Percentiles rank a stretch among this genome's conserved stretches.
Conservation (phyloP, 78 protist species). For the slime mould (Dictyostelium discoideum) region DNA sequence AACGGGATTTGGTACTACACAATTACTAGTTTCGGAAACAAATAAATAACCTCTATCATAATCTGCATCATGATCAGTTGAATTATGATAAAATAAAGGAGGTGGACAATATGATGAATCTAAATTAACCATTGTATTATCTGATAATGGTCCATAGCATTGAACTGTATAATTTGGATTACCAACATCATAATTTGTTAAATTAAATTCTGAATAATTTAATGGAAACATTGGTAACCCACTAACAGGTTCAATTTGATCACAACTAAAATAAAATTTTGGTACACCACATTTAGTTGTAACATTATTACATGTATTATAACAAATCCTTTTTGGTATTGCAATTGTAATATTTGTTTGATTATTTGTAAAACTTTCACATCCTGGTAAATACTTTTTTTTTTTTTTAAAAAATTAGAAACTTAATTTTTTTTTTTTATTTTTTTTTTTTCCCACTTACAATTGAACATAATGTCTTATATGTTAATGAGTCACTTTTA, state of each 20-base stretch:
- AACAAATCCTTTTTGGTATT: background rate
- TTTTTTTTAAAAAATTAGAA: background rate
- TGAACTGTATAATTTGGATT: background rate
- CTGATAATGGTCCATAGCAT: background rate
- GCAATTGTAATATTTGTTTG: background rate
- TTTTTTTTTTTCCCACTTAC: background rate
- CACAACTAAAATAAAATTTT: background rate
- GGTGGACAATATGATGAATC: background rate
- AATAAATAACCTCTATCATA: background rate
- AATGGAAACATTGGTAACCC: background rate
- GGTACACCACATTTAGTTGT: background rate
- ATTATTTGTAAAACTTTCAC: background rate
- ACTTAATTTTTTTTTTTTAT: background rate
- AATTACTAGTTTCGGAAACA: background rate
- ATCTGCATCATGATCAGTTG: conserved; percentile 33
- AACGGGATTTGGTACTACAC: conserved; percentile 26
- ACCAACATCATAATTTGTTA: background rate
- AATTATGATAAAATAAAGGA: background rate
- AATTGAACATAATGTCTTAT: conserved; percentile 8
- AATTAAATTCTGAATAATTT: conserved; percentile 2
- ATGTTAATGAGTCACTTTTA: conserved; percentile 5
- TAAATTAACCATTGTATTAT: background rate
- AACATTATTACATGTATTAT: background rate
- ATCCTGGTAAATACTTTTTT: conserved; percentile 1
- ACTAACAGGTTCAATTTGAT: background rate